Conservation (phyloP, 2,329 filamentous ascomycete species). For the Penicillium sp. region DNA sequence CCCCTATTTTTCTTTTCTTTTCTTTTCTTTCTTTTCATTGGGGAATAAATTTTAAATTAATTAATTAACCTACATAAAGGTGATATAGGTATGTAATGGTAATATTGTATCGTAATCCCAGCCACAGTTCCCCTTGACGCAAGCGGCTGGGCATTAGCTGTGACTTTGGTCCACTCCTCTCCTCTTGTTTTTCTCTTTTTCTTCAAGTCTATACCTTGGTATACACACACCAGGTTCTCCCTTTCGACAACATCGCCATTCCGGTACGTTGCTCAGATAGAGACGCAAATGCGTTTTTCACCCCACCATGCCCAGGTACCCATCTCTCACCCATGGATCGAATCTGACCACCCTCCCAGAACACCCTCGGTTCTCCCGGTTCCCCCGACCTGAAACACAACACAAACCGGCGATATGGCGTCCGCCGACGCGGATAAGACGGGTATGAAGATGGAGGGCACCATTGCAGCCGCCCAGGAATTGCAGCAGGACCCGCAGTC, state of each 20-base stretch:
- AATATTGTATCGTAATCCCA: constrained; percentile 12
- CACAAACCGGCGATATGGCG: constrained; percentile 27
- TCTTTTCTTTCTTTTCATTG: background rate
- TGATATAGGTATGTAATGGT: background rate
- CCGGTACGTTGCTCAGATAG: background rate
- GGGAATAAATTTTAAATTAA: background rate
- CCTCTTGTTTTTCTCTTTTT: constrained; percentile 1
- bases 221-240: background rate
- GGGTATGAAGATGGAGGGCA: constrained; percentile 80
- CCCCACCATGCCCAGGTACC: background rate
- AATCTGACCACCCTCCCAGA: background rate
- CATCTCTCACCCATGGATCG: background rate
- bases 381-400: background rate
- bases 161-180: constrained; percentile 13
- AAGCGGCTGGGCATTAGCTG: constrained; percentile 23
- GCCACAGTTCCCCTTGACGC: constrained; percentile 27
- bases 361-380: background rate
- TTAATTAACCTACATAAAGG: background rate
- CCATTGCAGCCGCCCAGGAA: constrained; percentile 67
- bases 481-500: constrained; percentile 59
- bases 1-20: background rate
- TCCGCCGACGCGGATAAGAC: constrained; percentile 36
- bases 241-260: background rate
- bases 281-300: constrained; percentile 1
- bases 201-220: background rate